Evolutionary conservation across 192 early-diverging fungal genomes (phyloP), one percentile per base, ranked within the genome.

Genomic region (Coemansia sp.): DNA sequence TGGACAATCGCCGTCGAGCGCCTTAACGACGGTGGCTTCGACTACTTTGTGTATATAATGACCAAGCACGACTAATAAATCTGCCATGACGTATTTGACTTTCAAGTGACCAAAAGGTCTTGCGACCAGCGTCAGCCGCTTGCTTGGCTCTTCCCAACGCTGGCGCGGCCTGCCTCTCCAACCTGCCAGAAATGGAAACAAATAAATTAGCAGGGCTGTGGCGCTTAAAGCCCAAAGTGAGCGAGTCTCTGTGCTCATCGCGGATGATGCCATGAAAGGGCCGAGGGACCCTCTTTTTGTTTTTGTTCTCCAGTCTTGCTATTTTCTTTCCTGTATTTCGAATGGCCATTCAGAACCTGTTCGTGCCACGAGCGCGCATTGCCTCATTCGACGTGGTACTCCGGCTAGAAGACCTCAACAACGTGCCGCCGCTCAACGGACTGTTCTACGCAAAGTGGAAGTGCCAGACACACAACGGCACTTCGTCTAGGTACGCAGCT

Each of bases 371-470:
- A 27, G 76, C 76, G 43, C 85, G 90, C 22, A 89, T 89, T 63
- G 88, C 88, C 21, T 80, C 81, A 41, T 92, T 90, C 73, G 72
- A 85, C 54, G 76, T 85, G 50, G 68, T 65, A 25, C 77, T 88
- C 58, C 57, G 84, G 27, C 78, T 94, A 19, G 84, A 91, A 58
- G 93, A 95, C 69, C 70, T 95, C 53, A 85, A 85, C 67, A 91
- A 91, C 70, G 84, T 95, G 37, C 93, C 93, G 17, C 87, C 90
- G 47, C 87, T 93, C 17, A 84, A 76, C 66, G 93, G 93, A 2
- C 76, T 88, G 50, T 95, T 91, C 66, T 91, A 85, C 78, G 85
- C 85, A 37, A 92, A 93, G 70, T 94, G 91, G 90, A 86, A 75
- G 57, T 76, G 62, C 61, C 79, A 81, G 67, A 70, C 69, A 48